Conservation (phyloP, 1,139 yeast genomes). For the Suzukiozyma palmioleophila region DNA sequence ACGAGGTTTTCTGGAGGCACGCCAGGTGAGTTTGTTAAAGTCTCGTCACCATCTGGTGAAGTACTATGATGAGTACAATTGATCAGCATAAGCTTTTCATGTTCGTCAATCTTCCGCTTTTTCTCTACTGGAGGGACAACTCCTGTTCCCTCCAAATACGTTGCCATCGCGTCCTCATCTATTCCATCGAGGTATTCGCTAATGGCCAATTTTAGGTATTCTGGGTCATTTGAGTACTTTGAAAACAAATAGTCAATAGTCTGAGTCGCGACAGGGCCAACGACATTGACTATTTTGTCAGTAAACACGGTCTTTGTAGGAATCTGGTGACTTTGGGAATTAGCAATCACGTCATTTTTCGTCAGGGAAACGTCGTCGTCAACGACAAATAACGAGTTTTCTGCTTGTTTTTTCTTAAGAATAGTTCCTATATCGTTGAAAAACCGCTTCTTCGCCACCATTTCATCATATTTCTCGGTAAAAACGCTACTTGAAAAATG, state of each 20-base stretch:
- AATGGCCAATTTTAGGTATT: slow-evolving; percentile 25
- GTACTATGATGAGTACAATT: neutral
- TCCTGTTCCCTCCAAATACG: neutral
- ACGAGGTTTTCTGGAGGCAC: too few relatives aligned
- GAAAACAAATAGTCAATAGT: slow-evolving; percentile 16
- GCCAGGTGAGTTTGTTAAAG: too few relatives aligned
- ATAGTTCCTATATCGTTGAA: slow-evolving; percentile 2
- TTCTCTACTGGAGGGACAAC: slow-evolving; percentile 9
- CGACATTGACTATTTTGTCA: slow-evolving; percentile 7
- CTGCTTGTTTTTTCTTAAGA: neutral
- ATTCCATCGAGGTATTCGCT: slow-evolving; percentile 22
- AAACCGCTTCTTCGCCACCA: slow-evolving; percentile 7
- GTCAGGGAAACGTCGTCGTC: slow-evolving; percentile 13
- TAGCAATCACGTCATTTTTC: slow-evolving; percentile 3
- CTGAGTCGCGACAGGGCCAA: slow-evolving; percentile 20
- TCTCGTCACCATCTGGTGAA: too few relatives aligned
- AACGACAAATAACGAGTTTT: slow-evolving; percentile 14
- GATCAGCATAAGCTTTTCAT: neutral
- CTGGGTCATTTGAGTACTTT: slow-evolving; percentile 19
- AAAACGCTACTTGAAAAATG: neutral
- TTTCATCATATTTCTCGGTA: neutral
- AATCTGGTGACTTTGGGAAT: neutral
- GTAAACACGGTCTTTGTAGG: slow-evolving; percentile 1
- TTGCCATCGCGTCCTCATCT: slow-evolving; percentile 7
- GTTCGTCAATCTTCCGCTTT: neutral